These are phyloP conservation scores for Cyberlindnera sargentensis DNA, from an alignment of 805 yeast genomes.

Conservation along the genomic window DNA sequence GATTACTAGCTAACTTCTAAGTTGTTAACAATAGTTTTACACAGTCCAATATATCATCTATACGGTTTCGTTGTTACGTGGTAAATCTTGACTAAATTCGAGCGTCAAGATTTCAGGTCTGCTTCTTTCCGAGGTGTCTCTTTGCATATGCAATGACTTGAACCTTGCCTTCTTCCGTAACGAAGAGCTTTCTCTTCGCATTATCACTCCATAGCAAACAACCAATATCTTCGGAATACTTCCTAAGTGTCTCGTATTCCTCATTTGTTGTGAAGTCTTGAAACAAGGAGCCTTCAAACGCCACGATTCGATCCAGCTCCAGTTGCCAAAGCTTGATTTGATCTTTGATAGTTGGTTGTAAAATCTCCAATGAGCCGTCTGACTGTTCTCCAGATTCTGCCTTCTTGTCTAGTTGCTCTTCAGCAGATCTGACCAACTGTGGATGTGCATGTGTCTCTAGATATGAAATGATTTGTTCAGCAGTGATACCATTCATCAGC, in stretches of 20 bases:
- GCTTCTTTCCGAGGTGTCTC: constrained; percentile 31
- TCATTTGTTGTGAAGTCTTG: constrained; percentile 73
- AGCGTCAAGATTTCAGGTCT: too few relatives aligned
- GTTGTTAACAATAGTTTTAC: too few relatives aligned
- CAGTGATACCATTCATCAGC: constrained; percentile 79
- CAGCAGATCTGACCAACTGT: constrained; percentile 74
- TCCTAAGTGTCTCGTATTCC: constrained; percentile 66
- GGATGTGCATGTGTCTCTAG: constrained; percentile 90
- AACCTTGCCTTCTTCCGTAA: constrained; percentile 76
- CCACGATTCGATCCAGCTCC: constrained; percentile 85
- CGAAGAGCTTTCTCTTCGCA: constrained; percentile 66
- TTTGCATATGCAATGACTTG: constrained; percentile 91
- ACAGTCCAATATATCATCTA: too few relatives aligned
- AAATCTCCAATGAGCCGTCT: constrained; percentile 49
- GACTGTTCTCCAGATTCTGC: constrained; percentile 46
- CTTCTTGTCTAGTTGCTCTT: constrained; percentile 59
- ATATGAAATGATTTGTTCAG: constrained; percentile 89
- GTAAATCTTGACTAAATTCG: too few relatives aligned
- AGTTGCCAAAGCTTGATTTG: constrained; percentile 95
- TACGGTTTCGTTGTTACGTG: too few relatives aligned
- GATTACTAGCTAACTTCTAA: too few relatives aligned
- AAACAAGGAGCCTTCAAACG: constrained; percentile 81
- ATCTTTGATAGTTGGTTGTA: constrained; percentile 96
- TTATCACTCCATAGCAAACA: constrained; percentile 85
- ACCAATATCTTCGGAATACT: constrained; percentile 87